Base-by-base conservation (phyloP, 2,329 filamentous ascomycete genomes). In the Ophiobolus disseminans region DNA sequence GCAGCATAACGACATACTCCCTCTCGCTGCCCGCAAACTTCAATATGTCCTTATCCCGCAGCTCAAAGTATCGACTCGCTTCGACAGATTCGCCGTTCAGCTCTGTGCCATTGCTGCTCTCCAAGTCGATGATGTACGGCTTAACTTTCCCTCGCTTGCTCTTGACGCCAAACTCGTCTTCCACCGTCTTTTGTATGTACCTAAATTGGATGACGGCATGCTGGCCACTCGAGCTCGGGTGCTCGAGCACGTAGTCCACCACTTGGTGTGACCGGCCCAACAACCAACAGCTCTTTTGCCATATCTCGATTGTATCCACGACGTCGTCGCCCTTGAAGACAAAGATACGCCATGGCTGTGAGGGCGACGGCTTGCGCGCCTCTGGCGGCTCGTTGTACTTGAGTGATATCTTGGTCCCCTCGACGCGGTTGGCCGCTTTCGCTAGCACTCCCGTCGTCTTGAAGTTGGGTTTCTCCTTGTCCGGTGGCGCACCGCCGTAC, bases 321-420 rank as follows among this genome's bases (percentile, higher is more conserved):
- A 95, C 81, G 47, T 91, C 89, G 21, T 82, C 73, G 9, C 86
- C 89, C 68, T 96, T 96, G 82, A 99, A 99, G 17, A 97, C 83
- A 70, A 95, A 97, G 38, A 99, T 78, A 51, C 90, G 89, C 93
- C 93, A 99, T 48, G 84, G 78, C 60, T 94, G 86, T 45, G 85
- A 87, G 1, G 87, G 68, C 0, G 92, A 82, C 0, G 94, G 90
- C 62, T 96, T 96, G 50, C 94, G 88, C 40, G 93, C 90, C 77
- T 99, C 94, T 9, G 90, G 78, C 1, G 94, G 94, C 74, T 99
- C 94, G 76, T 97, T 90, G 73, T 99, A 99, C 78, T 97, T 97
- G 37, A 99, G 83, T 3, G 90, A 85, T 45, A 96, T 86, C 17
- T 82, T 82, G 3, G 86, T 88, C 48, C 90, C 90, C 8, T 84